Evolutionary conservation across 2,329 filamentous ascomycete genomes (phyloP), one percentile per base, ranked within the genome.

Genomic region (Ambrosiella beaveri): DNA sequence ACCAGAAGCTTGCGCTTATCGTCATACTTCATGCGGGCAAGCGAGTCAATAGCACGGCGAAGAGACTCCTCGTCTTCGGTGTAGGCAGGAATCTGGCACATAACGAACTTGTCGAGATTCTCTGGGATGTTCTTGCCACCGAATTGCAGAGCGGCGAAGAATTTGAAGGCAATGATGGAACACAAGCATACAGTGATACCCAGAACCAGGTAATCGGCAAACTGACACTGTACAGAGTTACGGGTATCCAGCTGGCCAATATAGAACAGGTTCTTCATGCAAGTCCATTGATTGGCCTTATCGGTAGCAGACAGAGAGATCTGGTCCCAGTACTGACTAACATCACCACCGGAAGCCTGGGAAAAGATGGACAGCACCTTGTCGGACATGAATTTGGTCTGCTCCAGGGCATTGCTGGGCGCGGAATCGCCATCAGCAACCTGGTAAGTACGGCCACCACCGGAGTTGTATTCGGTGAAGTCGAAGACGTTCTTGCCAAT

Each of bases 21-120:
- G 66, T 98, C 93, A 67, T 98, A 98, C 64, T 83, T 84, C 89
- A 96, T 96, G 61, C 89, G 80, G 36, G 93, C 90, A 60, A 88
- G 86, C 0, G 93, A 98, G 69, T 98, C 93, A 65, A 98, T 95
- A 60, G 93, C 93, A 75, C 91, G 90, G 58, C 93, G 88, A 35
- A 98, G 77, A 40, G 91, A 97, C 0, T 98, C 94, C 69, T 98
- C 94, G 67, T 97, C 93, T 74, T 98, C 93, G 0, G 93, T 98
- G 66, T 98, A 98, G 1, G 89, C 93, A 0, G 93, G 93, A 61
- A 98, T 91, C 70, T 96, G 94, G 67, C 88, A 95, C 71, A 98
- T 96, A 68, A 98, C 78, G 68, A 98, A 98, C 69, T 98, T 98
- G 72, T 98, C 93, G 37, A 98, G 80, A 67, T 96, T 93, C 71